Percentiles rank a stretch among this genome's conserved stretches.
These are phyloP conservation scores for Cercis canadensis DNA, from an alignment of 306 rosid species.

Conservation along the genomic window DNA sequence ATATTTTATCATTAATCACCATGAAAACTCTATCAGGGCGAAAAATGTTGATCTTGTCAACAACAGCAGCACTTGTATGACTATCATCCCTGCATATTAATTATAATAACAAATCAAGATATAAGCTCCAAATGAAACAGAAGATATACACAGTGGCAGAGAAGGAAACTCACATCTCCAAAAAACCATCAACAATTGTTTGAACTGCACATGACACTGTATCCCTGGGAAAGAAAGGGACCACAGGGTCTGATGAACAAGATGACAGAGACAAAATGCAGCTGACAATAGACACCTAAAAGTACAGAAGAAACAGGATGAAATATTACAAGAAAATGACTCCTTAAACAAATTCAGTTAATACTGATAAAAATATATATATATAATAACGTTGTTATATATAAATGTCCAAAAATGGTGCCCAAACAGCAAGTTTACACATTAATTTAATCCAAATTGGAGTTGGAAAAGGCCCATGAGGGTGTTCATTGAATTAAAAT, in stretches of 20 bases:
- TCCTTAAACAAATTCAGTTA: conserved; percentile 13
- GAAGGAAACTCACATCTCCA: conserved; percentile 65
- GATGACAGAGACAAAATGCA: conserved; percentile 77
- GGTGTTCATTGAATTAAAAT: not conserved
- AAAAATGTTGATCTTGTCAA: conserved; percentile 85
- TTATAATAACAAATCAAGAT: conserved; percentile 36
- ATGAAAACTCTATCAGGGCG: conserved; percentile 89
- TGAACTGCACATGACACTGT: conserved; percentile 59
- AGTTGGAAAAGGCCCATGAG: not conserved
- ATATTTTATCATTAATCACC: conserved; percentile 52
- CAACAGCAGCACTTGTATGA: conserved; percentile 53
- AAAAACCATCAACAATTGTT: conserved; percentile 89
- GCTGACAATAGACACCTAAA: conserved; percentile 85
- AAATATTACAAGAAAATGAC: conserved; percentile 24
- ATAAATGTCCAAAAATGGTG: conserved; percentile 24
- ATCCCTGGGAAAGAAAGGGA: conserved; percentile 76
- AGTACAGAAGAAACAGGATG: conserved; percentile 33
- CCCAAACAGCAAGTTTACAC: conserved; percentile 20
- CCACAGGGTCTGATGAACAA: conserved; percentile 63
- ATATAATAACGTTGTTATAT: not conserved
- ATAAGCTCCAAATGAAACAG: conserved; percentile 7
- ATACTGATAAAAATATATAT: conserved; percentile 13
- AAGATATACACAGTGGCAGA: conserved; percentile 14
- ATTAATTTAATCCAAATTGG: conserved; percentile 10
- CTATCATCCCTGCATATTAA: conserved; percentile 63